These are phyloP conservation scores for Zygotorulaspora sp. DNA, from an alignment of 805 yeast species.

Conservation along the genomic window DNA sequence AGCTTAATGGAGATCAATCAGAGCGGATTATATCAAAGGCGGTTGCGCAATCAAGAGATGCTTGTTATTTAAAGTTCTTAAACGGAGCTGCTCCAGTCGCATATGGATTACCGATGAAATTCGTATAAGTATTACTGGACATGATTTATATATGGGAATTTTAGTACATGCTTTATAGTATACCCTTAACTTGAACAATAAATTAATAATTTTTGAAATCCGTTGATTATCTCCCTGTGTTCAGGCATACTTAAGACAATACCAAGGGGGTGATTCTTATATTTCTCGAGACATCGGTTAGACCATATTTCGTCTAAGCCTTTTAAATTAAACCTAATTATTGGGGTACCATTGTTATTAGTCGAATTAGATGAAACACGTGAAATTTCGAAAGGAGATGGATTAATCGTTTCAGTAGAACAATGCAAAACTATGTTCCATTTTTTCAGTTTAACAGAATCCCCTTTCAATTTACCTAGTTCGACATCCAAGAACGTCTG, in stretches of 20 bases:
- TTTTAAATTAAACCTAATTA: constrained; percentile 10
- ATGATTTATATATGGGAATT: too few relatives aligned
- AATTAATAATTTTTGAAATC: constrained; percentile 14
- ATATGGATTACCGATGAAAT: constrained; percentile 69
- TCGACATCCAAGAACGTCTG: background rate
- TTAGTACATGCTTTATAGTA: too few relatives aligned
- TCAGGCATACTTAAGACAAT: constrained; percentile 10
- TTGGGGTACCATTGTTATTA: background rate
- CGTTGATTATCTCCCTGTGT: constrained; percentile 10
- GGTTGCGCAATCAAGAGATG: constrained; percentile 55
- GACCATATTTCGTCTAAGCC: constrained; percentile 3
- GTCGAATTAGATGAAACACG: background rate
- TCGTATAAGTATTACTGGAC: constrained; percentile 3
- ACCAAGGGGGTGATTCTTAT: constrained; percentile 9
- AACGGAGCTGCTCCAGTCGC: constrained; percentile 93
- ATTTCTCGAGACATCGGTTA: background rate
- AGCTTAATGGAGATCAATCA: constrained; percentile 17
- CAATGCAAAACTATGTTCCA: constrained; percentile 12
- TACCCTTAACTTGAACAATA: constrained; percentile 5
- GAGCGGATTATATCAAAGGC: constrained; percentile 47
- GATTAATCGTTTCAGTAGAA: background rate
- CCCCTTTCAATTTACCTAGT: constrained; percentile 1
- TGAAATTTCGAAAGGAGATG: background rate
- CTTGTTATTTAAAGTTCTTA: constrained; percentile 64
- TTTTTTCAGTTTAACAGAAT: constrained; percentile 1